Base-by-base conservation (phyloP, 73 alveolate genomes). In the Effrenium voratum region DNA sequence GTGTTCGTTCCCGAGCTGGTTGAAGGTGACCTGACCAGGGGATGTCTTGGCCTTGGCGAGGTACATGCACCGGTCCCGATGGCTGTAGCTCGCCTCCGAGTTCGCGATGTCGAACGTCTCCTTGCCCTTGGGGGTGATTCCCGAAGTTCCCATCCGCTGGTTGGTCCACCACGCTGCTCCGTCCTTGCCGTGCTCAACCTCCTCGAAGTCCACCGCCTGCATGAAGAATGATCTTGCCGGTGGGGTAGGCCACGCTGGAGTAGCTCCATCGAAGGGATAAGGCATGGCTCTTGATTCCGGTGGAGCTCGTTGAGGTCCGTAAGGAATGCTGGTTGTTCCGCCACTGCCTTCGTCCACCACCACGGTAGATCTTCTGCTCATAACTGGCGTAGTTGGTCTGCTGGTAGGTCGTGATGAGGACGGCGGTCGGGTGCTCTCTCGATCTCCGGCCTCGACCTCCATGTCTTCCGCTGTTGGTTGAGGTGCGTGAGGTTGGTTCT, bases 1-100 rank as follows among this genome's bases (percentile, higher is more conserved):
- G 52, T 82, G 76, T 1, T 59, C 34, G 5, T 47, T 75, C 13
- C 10, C 19, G 19, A 82, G 75, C 76, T 82, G 24, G 50, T 32
- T 5, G 59, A 83, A 83, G 40, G 47, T 77, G 32, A 83, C 93
- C 41, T 52, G 93, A 15, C 93, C 93, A 36, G 50, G 50, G 55
- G 93, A 83, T 0, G 93, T 38, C 55, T 83, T 83, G 34, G 93
- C 77, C 77, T 83, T 83, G 55, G 77, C 0, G 30, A 83, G 55
- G 16, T 83, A 83, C 77, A 83, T 83, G 93, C 93, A 83, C 8
- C 77, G 49, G 22, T 79, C 90, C 8, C 77, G 77, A 15, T 24
- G 40, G 77, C 77, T 15, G 40, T 15, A 63, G 40, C 77, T 63
- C 26, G 77, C 77, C 40, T 63, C 77, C 8, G 77, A 22, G n/a